Evolutionary conservation across 202 grass and related monocot species (phyloP).

Genomic region (Saccharum hybrid): DNA sequence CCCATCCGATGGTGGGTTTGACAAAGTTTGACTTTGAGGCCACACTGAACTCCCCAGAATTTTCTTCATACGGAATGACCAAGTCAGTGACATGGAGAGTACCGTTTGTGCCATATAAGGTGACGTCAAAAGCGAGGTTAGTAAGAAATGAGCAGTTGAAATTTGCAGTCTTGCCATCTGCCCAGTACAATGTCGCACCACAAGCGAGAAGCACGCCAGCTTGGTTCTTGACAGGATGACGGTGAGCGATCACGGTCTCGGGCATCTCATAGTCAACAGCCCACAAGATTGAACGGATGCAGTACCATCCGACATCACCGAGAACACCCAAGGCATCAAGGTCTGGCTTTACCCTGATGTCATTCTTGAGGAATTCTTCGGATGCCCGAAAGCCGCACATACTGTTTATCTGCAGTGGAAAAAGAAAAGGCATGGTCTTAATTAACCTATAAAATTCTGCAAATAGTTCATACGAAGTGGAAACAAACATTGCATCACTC

Average conservation of each 20-base stretch:
- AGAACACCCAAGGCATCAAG: conserved; percentile 76
- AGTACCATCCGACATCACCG: conserved; percentile 80
- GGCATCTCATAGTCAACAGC: conserved; percentile 71
- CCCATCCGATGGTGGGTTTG: conserved; percentile 61
- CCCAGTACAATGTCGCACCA: conserved; percentile 66
- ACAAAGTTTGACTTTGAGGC: conserved; percentile 50
- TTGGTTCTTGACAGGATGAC: conserved; percentile 60
- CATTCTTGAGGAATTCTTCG: conserved; percentile 74
- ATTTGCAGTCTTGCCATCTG: conserved; percentile 57
- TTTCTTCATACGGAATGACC: conserved; percentile 74
- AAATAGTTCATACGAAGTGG: background rate
- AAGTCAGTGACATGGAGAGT: conserved; percentile 65
- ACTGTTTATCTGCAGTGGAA: conserved; percentile 62
- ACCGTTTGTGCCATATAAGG: conserved; percentile 61
- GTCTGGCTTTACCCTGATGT: conserved; percentile 87
- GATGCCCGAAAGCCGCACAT: conserved; percentile 53
- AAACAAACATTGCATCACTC: conserved; percentile 13
- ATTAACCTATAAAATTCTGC: background rate
- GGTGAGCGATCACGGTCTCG: conserved; percentile 49
- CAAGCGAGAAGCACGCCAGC: conserved; percentile 71
- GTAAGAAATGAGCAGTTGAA: conserved; percentile 76
- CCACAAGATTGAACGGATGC: conserved; percentile 79
- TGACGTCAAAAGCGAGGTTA: conserved; percentile 63
- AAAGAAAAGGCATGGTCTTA: background rate
- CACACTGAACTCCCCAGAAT: conserved; percentile 50